These are phyloP conservation scores for Aschersonia sp. DNA, from an alignment of 2,329 filamentous ascomycete genomes.

Conservation along the genomic window DNA sequence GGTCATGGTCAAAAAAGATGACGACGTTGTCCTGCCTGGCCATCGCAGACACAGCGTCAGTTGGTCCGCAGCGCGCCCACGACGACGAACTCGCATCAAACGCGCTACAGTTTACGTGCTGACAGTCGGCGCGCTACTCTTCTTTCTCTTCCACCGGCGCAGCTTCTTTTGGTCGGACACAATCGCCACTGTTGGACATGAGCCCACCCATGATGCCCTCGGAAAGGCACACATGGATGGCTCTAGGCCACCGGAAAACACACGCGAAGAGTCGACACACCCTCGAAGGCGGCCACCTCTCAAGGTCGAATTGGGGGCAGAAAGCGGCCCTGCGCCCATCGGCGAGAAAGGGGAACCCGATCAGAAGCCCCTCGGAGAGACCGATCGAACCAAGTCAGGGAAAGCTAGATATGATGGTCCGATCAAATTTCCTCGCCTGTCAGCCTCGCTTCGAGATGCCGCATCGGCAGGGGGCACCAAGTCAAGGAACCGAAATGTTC, in stretches of 20 bases:
- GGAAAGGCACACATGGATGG: too few species aligned
- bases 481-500: conserved; percentile 49
- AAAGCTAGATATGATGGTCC: conserved; percentile 46
- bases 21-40: conserved; percentile 27
- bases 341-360: too few species aligned
- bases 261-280: too few species aligned
- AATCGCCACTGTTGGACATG: not conserved
- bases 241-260: too few species aligned
- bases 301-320: too few species aligned
- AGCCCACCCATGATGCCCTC: too few species aligned
- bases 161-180: conserved; percentile 9
- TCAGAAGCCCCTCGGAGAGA: too few species aligned
- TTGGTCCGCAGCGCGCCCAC: conserved; percentile 28
- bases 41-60: conserved; percentile 10
- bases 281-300: too few species aligned
- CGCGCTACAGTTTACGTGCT: conserved; percentile 33
- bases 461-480: conserved; percentile 35
- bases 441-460: conserved; percentile 45
- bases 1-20: conserved; percentile 45
- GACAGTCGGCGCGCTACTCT: conserved; percentile 38
- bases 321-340: too few species aligned
- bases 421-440: conserved; percentile 54
- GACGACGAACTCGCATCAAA: conserved; percentile 37
- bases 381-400: not conserved
- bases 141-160: conserved; percentile 25